Percentiles rank a stretch among this genome's conserved stretches.
These are phyloP conservation scores for Trametes sanguinea DNA, from an alignment of 768 basidiomycete genomes.

Conservation along the genomic window DNA sequence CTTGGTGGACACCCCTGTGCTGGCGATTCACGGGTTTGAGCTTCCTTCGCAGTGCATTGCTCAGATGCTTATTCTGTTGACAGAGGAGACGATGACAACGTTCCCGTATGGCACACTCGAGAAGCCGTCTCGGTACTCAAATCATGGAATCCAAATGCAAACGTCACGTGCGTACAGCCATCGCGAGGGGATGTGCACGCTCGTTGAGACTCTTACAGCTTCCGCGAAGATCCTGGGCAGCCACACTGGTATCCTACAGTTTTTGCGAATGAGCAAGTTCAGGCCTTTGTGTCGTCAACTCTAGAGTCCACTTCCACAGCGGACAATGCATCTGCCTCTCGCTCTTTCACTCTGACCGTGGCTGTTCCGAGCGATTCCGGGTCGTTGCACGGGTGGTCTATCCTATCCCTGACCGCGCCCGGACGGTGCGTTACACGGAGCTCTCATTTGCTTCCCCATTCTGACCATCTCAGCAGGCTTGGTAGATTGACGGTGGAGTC, in stretches of 20 bases:
- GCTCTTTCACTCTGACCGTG: conserved; percentile 71
- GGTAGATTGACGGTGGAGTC: conserved; percentile 39
- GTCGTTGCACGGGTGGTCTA: conserved; percentile 67
- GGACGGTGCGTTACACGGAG: conserved; percentile 55
- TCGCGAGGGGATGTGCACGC: not conserved
- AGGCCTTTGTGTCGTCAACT: conserved; percentile 52
- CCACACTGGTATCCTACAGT: conserved; percentile 73
- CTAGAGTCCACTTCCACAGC: conserved; percentile 3
- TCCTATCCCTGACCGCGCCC: conserved; percentile 58
- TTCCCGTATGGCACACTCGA: conserved; percentile 84
- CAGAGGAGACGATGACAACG: conserved; percentile 82
- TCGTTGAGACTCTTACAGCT: conserved; percentile 37
- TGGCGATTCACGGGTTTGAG: conserved; percentile 76
- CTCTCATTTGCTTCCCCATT: not conserved
- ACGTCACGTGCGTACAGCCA: conserved; percentile 48
- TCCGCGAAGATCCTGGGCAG: conserved; percentile 60
- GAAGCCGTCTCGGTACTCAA: conserved; percentile 60
- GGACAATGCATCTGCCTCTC: conserved; percentile 9
- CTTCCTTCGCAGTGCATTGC: conserved; percentile 24
- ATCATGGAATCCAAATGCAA: conserved; percentile 54
- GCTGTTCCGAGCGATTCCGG: conserved; percentile 70
- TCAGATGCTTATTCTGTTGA: not conserved
- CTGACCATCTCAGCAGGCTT: conserved; percentile 32
- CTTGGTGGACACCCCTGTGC: conserved; percentile 62
- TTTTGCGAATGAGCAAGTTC: conserved; percentile 55